phyloP scores from a whole-genome alignment of 345 rosid species.

The Hypericum perforatum region DNA sequence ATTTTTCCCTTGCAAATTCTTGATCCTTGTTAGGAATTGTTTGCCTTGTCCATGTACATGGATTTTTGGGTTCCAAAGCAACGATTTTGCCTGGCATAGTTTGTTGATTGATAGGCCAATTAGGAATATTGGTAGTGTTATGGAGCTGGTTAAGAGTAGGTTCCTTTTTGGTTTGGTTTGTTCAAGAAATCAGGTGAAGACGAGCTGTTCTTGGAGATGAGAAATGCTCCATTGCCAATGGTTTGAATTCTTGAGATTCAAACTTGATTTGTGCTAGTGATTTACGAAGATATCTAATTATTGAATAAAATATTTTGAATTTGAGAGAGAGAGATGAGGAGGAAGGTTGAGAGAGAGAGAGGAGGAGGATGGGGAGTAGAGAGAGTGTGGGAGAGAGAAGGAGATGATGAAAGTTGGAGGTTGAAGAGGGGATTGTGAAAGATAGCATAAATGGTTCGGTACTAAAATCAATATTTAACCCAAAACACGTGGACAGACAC shows the following conservation, averaged over 20 bases:
- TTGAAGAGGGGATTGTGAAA: no score
- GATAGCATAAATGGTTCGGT: no score
- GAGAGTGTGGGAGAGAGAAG: no score
- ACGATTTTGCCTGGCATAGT: constrained; percentile 11
- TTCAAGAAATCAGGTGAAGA: constrained; percentile 27
- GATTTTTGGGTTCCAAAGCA: constrained; percentile 16
- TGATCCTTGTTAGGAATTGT: constrained; percentile 6
- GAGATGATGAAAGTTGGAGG: no score
- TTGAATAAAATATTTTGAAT: no score
- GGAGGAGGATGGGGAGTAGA: no score
- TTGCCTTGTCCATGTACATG: constrained; percentile 21
- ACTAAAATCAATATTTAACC: no score
- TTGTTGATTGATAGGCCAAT: constrained; percentile 21
- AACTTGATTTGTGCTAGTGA: constrained; percentile 18
- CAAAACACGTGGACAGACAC: no score
- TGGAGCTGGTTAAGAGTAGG: constrained; percentile 16
- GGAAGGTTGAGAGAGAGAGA: no score
- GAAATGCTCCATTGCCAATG: constrained; percentile 18
- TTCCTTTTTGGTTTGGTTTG: constrained; percentile 18
- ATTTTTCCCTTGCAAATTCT: constrained; percentile 11
- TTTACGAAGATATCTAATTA: no score
- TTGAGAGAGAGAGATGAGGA: no score
- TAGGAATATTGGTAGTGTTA: constrained; percentile 9
- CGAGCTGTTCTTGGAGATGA: constrained; percentile 30
- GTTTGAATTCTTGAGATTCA: background rate